Base-by-base conservation (phyloP, 2,329 filamentous ascomycete genomes). In the Diaporthe longicolla region DNA sequence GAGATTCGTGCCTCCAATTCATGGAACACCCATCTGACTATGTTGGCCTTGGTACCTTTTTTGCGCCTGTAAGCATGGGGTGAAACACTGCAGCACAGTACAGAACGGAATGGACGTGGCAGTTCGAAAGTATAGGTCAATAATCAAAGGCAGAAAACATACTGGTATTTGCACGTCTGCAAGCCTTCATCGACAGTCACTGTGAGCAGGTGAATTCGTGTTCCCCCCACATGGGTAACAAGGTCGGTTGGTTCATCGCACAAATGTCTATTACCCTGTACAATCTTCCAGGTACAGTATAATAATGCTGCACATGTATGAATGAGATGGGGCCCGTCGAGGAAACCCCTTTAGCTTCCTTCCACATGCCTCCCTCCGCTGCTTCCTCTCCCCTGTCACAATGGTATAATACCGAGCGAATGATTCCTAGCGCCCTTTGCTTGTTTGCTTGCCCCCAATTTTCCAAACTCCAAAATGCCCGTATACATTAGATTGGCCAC, bases 361-460 rank as follows among this genome's bases (percentile, higher is more conserved):
- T 19, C 17, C 15, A 43, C 32, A 50, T 50, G 29, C 29, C 45
- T 4, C 37, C 40, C 40, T 26, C 40, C 35, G n/a, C 43, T 37
- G 35, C 61, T 40, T 52, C 15, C 32, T 32, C 7, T 54, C 48
- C 40, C 37, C 37, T 6, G 37, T 13, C 37, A 37, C 37, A 37
- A 37, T 68, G 63, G 63, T 68, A 68, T 68, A 54, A 48, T 40
- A 68, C 48, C n/a, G 45, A 66, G 45, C 63, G 63, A 52, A 52
- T 66, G 63, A 68, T 52, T 68, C 48, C 63, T n/a, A 68, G 63
- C 63, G 63, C 63, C 63, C 63, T 26, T 54, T 54, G 63, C 13
- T 50, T 21, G 19, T 3, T 43, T 17, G 40, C 40, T 37, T 37
- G 13, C 1, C 40, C 40, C 63, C 4, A 24, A 15, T 17, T 52